A percentile compares a stretch with the other conserved stretches of the same genome.
Evolutionary conservation across 2,329 filamentous ascomycete genomes (phyloP).

Genomic region (Periconia digitata): DNA sequence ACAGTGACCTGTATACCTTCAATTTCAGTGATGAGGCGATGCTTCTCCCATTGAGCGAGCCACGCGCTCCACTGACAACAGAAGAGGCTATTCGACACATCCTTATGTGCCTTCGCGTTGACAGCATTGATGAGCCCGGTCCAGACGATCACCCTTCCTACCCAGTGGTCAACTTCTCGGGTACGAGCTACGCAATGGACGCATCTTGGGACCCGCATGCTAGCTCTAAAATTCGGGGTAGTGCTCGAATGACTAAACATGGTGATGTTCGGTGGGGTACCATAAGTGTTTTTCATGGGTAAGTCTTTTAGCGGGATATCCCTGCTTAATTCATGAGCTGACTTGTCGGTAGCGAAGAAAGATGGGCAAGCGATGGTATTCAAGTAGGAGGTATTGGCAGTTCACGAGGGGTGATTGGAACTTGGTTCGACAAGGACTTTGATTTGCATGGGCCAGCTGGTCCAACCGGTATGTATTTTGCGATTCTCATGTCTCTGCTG

Average conservation of each 20-base stretch:
- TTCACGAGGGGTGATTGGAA: constrained; percentile 69
- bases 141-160: constrained; percentile 57
- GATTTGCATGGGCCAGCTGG: constrained; percentile 70
- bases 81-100: constrained; percentile 72
- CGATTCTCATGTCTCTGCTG: no score
- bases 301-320: constrained; percentile 12
- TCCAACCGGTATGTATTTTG: constrained; percentile 76
- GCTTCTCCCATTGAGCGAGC: constrained; percentile 38
- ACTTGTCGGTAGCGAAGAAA: constrained; percentile 58
- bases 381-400: constrained; percentile 70
- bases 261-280: constrained; percentile 77
- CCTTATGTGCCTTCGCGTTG: constrained; percentile 66
- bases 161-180: constrained; percentile 70
- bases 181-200: constrained; percentile 63
- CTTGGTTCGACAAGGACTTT: constrained; percentile 77
- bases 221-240: constrained; percentile 66
- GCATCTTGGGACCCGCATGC: constrained; percentile 68
- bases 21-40: constrained; percentile 61
- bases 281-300: constrained; percentile 61
- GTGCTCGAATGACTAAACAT: constrained; percentile 65
- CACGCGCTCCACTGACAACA: constrained; percentile 58
- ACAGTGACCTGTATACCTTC: constrained; percentile 70
- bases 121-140: constrained; percentile 59
- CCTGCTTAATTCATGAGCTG: constrained; percentile 6
- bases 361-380: constrained; percentile 76